Evolutionary conservation across 257 asterid genomes (phyloP).

Genomic region (Nicotiana paniculata): DNA sequence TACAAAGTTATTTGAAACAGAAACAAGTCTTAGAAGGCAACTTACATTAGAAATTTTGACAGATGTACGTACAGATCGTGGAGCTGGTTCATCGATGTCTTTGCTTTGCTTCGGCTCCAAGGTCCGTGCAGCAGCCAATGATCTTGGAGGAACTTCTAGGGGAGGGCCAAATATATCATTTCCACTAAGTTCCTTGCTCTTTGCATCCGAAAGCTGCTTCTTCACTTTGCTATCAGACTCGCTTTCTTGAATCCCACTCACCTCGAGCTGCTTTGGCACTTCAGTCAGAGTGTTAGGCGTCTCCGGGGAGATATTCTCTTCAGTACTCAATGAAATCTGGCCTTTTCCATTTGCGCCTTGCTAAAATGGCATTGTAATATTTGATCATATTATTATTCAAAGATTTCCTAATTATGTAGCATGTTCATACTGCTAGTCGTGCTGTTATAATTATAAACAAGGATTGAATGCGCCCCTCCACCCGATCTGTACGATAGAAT

Average conservation of each 20-base stretch:
- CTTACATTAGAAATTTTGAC: constrained; percentile 91
- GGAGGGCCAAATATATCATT: constrained; percentile 89
- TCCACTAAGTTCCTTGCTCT: constrained; percentile 82
- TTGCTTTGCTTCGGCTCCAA: constrained; percentile 45
- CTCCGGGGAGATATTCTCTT: constrained; percentile 69
- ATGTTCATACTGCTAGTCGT: not conserved
- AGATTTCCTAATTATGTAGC: not conserved
- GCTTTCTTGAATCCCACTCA: constrained; percentile 66
- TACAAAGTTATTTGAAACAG: not conserved
- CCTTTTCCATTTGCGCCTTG: constrained; percentile 82
- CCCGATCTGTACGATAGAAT: too few relatives aligned
- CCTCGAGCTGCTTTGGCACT: constrained; percentile 79
- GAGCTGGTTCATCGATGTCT: constrained; percentile 68
- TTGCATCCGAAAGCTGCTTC: constrained; percentile 71
- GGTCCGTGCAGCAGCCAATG: constrained; percentile 43
- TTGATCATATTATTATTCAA: not conserved
- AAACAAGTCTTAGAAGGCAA: constrained; percentile 3
- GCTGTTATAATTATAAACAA: too few relatives aligned
- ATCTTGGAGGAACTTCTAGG: constrained; percentile 55
- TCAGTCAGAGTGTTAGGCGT: constrained; percentile 65
- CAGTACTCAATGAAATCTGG: constrained; percentile 83
- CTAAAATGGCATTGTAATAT: constrained; percentile 25
- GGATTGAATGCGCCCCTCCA: too few relatives aligned
- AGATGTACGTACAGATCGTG: constrained; percentile 71
- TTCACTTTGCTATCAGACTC: constrained; percentile 45